phyloP scores from a whole-genome alignment of 1,284 basidiomycete species.

The Pseudozyma sp. region DNA sequence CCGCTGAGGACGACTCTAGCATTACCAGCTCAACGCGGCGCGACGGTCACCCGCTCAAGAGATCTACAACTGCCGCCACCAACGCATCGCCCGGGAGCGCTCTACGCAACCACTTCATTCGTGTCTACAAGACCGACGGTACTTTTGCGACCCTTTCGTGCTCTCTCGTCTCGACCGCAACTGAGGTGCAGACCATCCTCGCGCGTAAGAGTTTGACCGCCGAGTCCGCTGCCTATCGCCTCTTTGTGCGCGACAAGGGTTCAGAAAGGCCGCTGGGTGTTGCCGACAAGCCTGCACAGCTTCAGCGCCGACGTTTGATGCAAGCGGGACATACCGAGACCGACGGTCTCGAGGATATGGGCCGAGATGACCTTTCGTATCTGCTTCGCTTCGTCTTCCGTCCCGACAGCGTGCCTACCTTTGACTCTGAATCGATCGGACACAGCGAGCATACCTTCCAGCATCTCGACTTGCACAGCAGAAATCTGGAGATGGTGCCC shows the following conservation, averaged over 20 bases:
- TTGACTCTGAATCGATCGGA: slow-evolving; percentile 59
- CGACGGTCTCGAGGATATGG: slow-evolving; percentile 84
- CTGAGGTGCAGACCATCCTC: slow-evolving; percentile 72
- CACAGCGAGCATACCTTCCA: slow-evolving; percentile 74
- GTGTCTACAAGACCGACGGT: slow-evolving; percentile 83
- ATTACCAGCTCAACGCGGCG: slow-evolving; percentile 22
- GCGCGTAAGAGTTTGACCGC: slow-evolving; percentile 49
- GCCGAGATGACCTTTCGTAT: slow-evolving; percentile 84
- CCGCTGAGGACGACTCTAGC: slow-evolving; percentile 46
- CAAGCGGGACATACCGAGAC: slow-evolving; percentile 89
- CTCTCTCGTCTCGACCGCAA: slow-evolving; percentile 77
- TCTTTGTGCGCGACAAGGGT: slow-evolving; percentile 68
- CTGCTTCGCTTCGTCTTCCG: slow-evolving; percentile 83
- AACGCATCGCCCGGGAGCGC: slow-evolving; percentile 11
- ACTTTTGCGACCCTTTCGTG: slow-evolving; percentile 80
- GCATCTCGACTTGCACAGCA: slow-evolving; percentile 84
- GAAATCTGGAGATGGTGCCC: slow-evolving; percentile 88
- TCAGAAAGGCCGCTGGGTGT: slow-evolving; percentile 70
- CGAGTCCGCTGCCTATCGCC: slow-evolving; percentile 58
- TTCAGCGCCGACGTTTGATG: slow-evolving; percentile 84
- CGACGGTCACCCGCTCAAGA: slow-evolving; percentile 35
- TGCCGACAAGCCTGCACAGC: slow-evolving; percentile 85
- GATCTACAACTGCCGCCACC: slow-evolving; percentile 25
- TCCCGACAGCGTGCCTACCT: slow-evolving; percentile 75
- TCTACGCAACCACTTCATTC: slow-evolving; percentile 71